Conservation (phyloP, 1,284 basidiomycete genomes). For the Trametes hirsuta region DNA sequence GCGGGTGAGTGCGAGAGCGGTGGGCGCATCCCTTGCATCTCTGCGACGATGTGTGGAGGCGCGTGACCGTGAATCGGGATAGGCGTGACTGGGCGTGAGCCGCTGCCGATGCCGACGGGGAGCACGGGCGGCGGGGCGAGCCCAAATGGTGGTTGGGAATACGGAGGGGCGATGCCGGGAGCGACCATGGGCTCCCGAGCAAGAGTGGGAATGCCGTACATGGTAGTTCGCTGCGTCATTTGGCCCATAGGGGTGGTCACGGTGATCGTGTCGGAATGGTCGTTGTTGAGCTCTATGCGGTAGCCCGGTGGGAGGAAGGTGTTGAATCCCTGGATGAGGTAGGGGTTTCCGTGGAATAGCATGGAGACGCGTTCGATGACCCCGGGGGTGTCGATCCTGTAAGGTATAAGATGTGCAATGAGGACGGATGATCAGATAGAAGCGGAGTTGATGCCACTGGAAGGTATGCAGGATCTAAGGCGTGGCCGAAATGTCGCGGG, state of each 20-base stretch:
- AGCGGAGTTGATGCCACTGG: not conserved
- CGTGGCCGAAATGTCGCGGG: too few species aligned
- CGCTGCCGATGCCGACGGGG: slow-evolving; percentile 33
- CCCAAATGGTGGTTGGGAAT: slow-evolving; percentile 32
- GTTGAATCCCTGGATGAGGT: slow-evolving; percentile 98
- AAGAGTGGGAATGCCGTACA: slow-evolving; percentile 36
- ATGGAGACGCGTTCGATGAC: slow-evolving; percentile 97
- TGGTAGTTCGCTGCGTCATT: slow-evolving; percentile 62
- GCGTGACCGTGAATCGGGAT: slow-evolving; percentile 22
- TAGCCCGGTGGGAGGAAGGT: slow-evolving; percentile 98
- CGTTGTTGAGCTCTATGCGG: slow-evolving; percentile 88
- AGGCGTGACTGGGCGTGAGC: slow-evolving; percentile 35
- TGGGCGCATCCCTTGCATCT: slow-evolving; percentile 22
- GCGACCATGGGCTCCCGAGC: slow-evolving; percentile 27
- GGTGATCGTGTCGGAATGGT: slow-evolving; percentile 85
- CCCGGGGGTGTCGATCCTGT: slow-evolving; percentile 96
- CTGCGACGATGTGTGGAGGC: slow-evolving; percentile 19
- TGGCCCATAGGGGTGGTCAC: slow-evolving; percentile 94
- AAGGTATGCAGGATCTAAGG: too few species aligned
- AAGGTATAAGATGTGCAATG: not conserved
- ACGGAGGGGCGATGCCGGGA: slow-evolving; percentile 22
- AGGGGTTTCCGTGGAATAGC: slow-evolving; percentile 92
- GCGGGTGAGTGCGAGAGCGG: slow-evolving; percentile 29
- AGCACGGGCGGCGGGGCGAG: slow-evolving; percentile 34
- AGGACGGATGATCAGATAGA: slow-evolving; percentile 1